Evolutionary conservation across 2,329 filamentous ascomycete species (phyloP).

Genomic region (Trichoderma lentiforme): DNA sequence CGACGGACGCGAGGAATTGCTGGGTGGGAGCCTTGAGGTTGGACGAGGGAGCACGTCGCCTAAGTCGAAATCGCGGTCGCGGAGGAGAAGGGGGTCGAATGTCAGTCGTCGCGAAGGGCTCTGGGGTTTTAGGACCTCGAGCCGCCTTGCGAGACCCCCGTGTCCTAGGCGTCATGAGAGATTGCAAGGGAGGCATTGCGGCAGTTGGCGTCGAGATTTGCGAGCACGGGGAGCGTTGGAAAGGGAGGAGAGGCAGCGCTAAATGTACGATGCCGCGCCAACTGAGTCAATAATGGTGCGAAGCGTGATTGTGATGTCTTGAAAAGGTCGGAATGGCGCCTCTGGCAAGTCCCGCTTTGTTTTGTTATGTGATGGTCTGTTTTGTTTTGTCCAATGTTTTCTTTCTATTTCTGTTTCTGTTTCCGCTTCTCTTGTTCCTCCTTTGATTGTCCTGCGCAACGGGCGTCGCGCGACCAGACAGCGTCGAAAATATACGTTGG

Average conservation of each 20-base stretch:
- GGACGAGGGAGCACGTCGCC: constrained; percentile 52
- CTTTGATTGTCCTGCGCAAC: not conserved
- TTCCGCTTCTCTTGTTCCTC: not conserved
- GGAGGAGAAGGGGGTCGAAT: constrained; percentile 47
- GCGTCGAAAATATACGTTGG: not conserved
- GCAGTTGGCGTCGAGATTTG: constrained; percentile 24
- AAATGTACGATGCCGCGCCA: constrained; percentile 2
- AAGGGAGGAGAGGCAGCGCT: not conserved
- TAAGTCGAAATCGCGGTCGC: constrained; percentile 53
- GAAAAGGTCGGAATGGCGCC: constrained; percentile 8
- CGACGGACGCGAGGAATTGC: constrained; percentile 65
- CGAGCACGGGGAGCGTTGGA: not conserved
- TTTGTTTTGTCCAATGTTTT: not conserved
- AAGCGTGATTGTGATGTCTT: constrained; percentile 17
- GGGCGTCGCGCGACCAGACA: not conserved
- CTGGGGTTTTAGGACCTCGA: constrained; percentile 49
- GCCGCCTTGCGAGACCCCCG: constrained; percentile 40
- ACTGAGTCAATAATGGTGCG: constrained; percentile 1
- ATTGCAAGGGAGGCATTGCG: constrained; percentile 47
- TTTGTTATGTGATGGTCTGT: not conserved
- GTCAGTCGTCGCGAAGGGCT: constrained; percentile 40
- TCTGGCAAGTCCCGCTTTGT: not conserved
- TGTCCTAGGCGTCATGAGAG: constrained; percentile 43
- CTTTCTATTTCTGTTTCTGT: not conserved
- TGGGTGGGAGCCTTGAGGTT: constrained; percentile 57